These are phyloP conservation scores for Cinnamomum chago DNA, from an alignment of 164 flowering plant genomes.

Conservation along the genomic window DNA sequence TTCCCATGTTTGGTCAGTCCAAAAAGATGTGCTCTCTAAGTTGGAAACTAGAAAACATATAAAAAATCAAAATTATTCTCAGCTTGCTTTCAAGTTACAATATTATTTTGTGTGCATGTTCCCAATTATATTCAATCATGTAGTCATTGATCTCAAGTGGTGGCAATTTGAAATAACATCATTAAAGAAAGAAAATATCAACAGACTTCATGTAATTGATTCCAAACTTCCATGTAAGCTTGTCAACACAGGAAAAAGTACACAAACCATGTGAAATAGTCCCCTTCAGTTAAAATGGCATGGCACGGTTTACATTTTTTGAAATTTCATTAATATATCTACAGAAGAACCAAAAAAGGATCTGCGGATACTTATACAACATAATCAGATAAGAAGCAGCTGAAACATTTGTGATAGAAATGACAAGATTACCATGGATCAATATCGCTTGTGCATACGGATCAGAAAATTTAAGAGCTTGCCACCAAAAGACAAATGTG, in stretches of 20 bases:
- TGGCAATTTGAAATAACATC: no score
- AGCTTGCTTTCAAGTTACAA: no score
- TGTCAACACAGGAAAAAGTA: background rate
- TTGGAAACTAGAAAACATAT: no score
- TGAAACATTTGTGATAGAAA: background rate
- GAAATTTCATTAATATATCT: background rate
- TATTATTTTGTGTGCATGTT: no score
- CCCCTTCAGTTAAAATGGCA: background rate
- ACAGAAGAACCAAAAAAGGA: background rate
- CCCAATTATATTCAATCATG: no score
- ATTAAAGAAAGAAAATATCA: no score
- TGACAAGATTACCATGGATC: slow-evolving; percentile 40
- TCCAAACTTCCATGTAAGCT: background rate
- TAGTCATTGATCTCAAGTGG: no score
- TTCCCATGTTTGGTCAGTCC: no score
- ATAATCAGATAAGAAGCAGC: background rate
- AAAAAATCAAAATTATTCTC: no score
- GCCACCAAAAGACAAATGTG: slow-evolving; percentile 47
- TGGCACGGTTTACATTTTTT: background rate
- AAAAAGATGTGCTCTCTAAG: no score
- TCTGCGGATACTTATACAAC: background rate
- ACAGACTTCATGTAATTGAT: no score
- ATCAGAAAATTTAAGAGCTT: slow-evolving; percentile 35
- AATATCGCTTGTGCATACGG: slow-evolving; percentile 48
- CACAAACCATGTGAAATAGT: background rate